Percentiles rank a stretch among this genome's conserved stretches.
Conservation (phyloP, 257 asterid species). For the Solanum pennellii region DNA sequence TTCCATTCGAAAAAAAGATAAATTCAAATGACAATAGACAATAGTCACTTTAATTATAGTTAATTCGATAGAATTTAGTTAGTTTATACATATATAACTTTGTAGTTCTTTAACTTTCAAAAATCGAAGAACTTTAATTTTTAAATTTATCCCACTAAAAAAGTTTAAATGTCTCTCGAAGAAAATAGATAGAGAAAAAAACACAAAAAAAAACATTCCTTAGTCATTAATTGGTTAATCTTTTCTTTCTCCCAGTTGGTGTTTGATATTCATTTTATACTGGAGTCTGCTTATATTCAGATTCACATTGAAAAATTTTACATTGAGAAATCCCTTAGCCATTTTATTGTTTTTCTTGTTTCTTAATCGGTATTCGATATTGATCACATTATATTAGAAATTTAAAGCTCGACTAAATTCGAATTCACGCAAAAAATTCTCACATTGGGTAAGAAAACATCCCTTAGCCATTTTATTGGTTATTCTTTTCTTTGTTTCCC, state of each 20-base stretch:
- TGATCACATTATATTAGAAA: background rate
- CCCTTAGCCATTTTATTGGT: background rate
- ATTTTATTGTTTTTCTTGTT: background rate
- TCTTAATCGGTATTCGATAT: too few relatives aligned
- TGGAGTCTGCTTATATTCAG: too few relatives aligned
- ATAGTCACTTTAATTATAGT: background rate
- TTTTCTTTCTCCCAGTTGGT: too few relatives aligned
- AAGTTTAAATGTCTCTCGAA: background rate
- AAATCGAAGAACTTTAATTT: too few relatives aligned
- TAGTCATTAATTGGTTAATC: background rate
- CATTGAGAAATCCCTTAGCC: too few relatives aligned
- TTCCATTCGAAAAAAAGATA: background rate
- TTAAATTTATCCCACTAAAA: too few relatives aligned
- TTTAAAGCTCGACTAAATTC: too few relatives aligned
- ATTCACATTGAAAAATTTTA: too few relatives aligned
- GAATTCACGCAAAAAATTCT: accelerated
- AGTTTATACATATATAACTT: background rate
- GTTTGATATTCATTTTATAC: too few relatives aligned
- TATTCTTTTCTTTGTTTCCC: too few relatives aligned
- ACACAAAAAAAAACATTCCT: background rate
- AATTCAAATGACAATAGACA: background rate
- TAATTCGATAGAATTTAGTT: background rate
- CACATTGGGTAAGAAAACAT: background rate
- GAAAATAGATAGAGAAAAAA: background rate
- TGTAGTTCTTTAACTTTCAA: background rate